Conservation (phyloP, 148 eudicot species). For the Fagopyrum homotropicum region DNA sequence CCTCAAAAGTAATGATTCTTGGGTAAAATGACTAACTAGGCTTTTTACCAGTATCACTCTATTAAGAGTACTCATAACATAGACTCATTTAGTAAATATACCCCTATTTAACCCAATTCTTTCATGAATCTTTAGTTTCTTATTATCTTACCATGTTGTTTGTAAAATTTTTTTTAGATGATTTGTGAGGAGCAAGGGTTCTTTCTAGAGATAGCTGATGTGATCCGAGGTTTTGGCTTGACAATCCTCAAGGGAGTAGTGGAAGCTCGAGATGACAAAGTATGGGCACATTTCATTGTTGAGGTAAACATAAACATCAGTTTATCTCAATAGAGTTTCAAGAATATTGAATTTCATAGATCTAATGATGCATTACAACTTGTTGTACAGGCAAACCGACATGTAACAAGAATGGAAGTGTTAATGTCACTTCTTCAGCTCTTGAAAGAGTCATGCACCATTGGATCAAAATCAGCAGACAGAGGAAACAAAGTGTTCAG, state of each 20-base stretch:
- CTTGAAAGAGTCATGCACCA: conserved; percentile 26
- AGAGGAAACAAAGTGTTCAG: background rate
- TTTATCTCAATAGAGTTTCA: background rate
- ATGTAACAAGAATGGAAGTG: conserved; percentile 60
- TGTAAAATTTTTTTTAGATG: conserved; percentile 32
- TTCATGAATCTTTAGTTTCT: background rate
- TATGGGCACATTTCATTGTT: conserved; percentile 73
- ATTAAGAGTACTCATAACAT: too few relatives aligned
- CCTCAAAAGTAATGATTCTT: too few relatives aligned
- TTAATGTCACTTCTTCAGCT: conserved; percentile 68
- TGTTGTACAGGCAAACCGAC: conserved; percentile 30
- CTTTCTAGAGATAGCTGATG: conserved; percentile 77
- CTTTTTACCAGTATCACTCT: too few relatives aligned
- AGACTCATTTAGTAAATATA: too few relatives aligned
- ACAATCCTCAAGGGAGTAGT: conserved; percentile 73
- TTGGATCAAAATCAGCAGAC: background rate
- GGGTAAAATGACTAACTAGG: too few relatives aligned
- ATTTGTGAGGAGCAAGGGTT: conserved; percentile 67
- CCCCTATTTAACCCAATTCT: too few relatives aligned
- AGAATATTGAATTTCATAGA: background rate
- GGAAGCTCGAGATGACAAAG: conserved; percentile 63
- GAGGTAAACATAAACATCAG: conserved; percentile 44
- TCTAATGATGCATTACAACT: background rate
- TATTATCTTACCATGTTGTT: background rate
- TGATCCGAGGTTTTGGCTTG: conserved; percentile 63